Evolutionary conservation across 371 early-diverging fungal species (phyloP), one percentile per base, ranked within the genome.

Genomic region (Capniomyces stellatus): DNA sequence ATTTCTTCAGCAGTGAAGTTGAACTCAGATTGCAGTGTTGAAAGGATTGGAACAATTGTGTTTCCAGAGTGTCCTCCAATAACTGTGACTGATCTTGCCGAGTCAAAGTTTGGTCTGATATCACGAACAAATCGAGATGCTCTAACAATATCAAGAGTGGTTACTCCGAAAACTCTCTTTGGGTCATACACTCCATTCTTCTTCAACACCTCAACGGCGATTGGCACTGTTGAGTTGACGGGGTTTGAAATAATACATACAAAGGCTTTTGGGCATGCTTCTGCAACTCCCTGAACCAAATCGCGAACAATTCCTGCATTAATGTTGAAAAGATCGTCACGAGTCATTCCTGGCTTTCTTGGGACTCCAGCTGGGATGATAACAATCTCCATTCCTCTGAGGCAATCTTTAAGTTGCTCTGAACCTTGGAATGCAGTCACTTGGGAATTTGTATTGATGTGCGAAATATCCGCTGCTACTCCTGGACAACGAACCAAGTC

Each of bases 321-420:
- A 78, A 86, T 89, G 75, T 89, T 90, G 85, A 95, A 95, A 58
- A 95, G 77, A 72, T 95, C 93, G 72, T 92, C 93, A 72, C 98
- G 87, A 64, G 96, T 94, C 98, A 97, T 97, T 54, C 94, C 95
- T 60, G 95, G 96, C 82, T 97, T 97, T 62, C 98, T 82, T 59
- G 98, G 95, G 43, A 95, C 89, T 71, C 98, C 98, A 58, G 98
- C 98, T 55, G 98, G 95, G 71, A 94, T 90, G 61, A 93, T 82
- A 57, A 92, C 88, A 53, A 97, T 67, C 56, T 92, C 82, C 46
- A 83, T 75, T 56, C 77, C 89, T 51, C 71, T 66, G 51, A 97
- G 73, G 30, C 94, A 91, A 50, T 65, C 77, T 62, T 72, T 77
- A 60, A 95, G 79, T 65, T 85, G 71, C 25, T 75, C 82, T 56